Evolutionary conservation across 805 yeast species (phyloP).

Genomic region (Myxozyma mucilagina): DNA sequence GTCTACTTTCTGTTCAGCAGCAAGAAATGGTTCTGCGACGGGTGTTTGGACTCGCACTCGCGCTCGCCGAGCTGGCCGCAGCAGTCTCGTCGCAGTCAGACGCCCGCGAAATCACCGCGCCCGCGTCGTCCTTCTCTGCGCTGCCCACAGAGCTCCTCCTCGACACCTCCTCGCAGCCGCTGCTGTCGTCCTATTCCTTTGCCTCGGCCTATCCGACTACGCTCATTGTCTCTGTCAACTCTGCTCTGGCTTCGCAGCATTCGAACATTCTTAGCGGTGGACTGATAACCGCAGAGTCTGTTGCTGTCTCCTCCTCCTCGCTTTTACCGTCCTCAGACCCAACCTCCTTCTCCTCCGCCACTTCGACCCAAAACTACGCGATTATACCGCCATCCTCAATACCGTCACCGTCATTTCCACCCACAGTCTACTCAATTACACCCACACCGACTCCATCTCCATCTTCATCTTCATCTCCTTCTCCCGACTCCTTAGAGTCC

Average conservation of each 20-base stretch:
- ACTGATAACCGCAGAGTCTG: too few species aligned
- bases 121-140: slow-evolving; percentile 1
- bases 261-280: too few species aligned
- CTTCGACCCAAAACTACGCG: too few species aligned
- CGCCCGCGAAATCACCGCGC: slow-evolving; percentile 1
- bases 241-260: background rate
- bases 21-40: background rate
- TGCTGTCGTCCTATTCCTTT: background rate
- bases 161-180: background rate
- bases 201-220: background rate
- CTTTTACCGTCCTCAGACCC: background rate
- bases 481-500: background rate
- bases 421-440: too few species aligned
- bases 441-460: background rate
- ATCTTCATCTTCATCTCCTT: background rate
- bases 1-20: background rate
- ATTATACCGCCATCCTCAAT: slow-evolving; percentile 2
- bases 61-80: background rate
- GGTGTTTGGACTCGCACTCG: background rate
- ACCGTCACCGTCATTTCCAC: slow-evolving; percentile 2
- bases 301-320: background rate
- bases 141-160: slow-evolving; percentile 7
- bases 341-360: background rate
- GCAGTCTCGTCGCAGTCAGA: background rate
- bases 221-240: background rate